Percentiles rank a stretch among this genome's conserved stretches.
Evolutionary conservation across 1,284 basidiomycete genomes (phyloP).

Genomic region (Melampsora occidentalis): DNA sequence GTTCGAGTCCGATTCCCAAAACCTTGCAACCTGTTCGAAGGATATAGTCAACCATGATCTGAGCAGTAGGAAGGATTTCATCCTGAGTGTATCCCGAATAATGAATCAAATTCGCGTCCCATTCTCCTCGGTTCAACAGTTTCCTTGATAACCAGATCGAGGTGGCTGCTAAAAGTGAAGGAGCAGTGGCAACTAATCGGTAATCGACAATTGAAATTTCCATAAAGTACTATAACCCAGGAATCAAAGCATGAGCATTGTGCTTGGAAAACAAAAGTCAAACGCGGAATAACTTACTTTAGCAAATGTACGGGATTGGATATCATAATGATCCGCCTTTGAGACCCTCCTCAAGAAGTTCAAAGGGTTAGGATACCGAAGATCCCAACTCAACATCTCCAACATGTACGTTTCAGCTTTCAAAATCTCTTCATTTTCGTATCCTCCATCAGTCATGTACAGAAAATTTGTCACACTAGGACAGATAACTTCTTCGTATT

Average conservation of each 20-base stretch:
- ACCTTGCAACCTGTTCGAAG: slow-evolving; percentile 58
- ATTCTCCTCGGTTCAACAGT: slow-evolving; percentile 75
- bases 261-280: not conserved
- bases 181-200: slow-evolving; percentile 73
- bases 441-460: slow-evolving; percentile 81
- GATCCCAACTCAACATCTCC: slow-evolving; percentile 84
- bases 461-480: slow-evolving; percentile 85
- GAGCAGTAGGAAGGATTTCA: slow-evolving; percentile 78
- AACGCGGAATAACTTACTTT: slow-evolving; percentile 58
- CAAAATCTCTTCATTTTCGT: slow-evolving; percentile 80
- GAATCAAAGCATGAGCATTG: not conserved
- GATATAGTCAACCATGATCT: slow-evolving; percentile 89
- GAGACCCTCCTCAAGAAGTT: slow-evolving; percentile 86
- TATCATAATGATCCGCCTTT: slow-evolving; percentile 94
- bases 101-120: slow-evolving; percentile 85
- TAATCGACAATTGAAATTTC: slow-evolving; percentile 89
- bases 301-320: slow-evolving; percentile 81
- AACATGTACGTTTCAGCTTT: slow-evolving; percentile 91
- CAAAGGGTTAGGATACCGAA: slow-evolving; percentile 89
- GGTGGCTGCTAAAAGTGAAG: slow-evolving; percentile 82
- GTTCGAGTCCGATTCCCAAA: slow-evolving; percentile 21
- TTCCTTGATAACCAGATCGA: slow-evolving; percentile 86
- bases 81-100: slow-evolving; percentile 86
- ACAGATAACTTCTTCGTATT: slow-evolving; percentile 93
- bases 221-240: slow-evolving; percentile 63